These are phyloP conservation scores for Metschnikowia sp. DNA, from an alignment of 805 yeast genomes.

Conservation along the genomic window DNA sequence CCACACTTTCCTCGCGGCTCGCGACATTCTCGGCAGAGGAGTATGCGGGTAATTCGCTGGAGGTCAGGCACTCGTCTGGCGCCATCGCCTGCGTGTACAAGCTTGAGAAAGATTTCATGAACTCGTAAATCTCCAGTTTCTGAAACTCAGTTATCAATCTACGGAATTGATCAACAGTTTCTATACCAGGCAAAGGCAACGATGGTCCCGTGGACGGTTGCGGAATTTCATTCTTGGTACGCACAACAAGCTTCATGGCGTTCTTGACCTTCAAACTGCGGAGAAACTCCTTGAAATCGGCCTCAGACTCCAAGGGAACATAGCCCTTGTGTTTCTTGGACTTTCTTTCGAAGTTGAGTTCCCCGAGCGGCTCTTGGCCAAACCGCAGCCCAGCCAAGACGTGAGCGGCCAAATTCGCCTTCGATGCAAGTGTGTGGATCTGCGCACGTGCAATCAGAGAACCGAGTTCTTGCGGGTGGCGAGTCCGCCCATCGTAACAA, in stretches of 20 bases:
- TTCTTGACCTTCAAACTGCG: constrained; percentile 49
- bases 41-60: background rate
- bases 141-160: constrained; percentile 13
- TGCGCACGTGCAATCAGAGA: constrained; percentile 1
- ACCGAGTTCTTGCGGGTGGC: background rate
- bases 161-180: constrained; percentile 12
- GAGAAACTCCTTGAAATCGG: constrained; percentile 42
- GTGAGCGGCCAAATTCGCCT: background rate
- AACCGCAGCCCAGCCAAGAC: background rate
- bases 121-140: constrained; percentile 13
- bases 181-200: constrained; percentile 2
- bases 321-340: constrained; percentile 45
- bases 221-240: background rate
- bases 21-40: too few species aligned
- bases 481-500: background rate
- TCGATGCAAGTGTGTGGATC: background rate
- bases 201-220: background rate
- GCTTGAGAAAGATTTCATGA: constrained; percentile 11
- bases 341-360: constrained; percentile 30
- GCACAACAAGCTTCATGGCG: constrained; percentile 32
- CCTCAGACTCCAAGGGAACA: constrained; percentile 33
- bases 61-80: background rate
- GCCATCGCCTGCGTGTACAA: constrained; percentile 5
- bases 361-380: constrained; percentile 1
- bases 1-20: background rate